phyloP scores from a whole-genome alignment of 768 basidiomycete genomes.

The Lenzites betulinus region DNA sequence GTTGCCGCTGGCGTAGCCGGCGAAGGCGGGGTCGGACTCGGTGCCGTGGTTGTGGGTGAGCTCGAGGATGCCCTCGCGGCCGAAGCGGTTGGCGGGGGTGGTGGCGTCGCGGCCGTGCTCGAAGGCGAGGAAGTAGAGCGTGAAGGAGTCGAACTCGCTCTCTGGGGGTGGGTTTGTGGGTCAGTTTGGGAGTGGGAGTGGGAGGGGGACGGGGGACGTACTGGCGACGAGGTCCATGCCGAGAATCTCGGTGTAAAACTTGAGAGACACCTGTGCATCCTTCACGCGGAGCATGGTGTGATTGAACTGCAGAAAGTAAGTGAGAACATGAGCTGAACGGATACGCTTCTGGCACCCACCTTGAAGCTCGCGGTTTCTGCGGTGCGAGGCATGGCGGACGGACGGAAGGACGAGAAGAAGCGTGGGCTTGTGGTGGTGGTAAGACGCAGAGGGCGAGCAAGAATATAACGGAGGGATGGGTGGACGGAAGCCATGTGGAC shows the following conservation, averaged over 20 bases:
- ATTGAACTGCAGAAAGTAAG: conserved; percentile 55
- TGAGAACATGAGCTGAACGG: neutral
- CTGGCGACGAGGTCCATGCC: conserved; percentile 36
- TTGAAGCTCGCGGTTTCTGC: conserved; percentile 67
- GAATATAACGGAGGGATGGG: neutral
- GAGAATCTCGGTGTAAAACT: conserved; percentile 72
- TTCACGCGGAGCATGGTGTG: conserved; percentile 90
- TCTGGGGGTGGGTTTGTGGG: conserved; percentile 42
- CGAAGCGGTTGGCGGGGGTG: conserved; percentile 22
- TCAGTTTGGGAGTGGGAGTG: neutral
- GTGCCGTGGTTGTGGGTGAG: conserved; percentile 91
- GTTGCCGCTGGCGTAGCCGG: conserved; percentile 88
- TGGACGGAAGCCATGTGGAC: no score
- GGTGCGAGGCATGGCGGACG: conserved; percentile 55
- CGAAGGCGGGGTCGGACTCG: conserved; percentile 74
- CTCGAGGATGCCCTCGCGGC: conserved; percentile 57
- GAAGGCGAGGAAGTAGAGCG: conserved; percentile 86
- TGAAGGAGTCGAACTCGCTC: conserved; percentile 59
- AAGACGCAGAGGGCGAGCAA: neutral
- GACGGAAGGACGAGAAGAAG: conserved; percentile 5
- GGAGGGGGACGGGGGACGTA: conserved; percentile 14
- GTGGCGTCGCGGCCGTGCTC: conserved; percentile 44
- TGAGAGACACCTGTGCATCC: conserved; percentile 79
- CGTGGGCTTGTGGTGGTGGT: neutral
- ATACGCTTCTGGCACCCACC: conserved; percentile 33